Evolutionary conservation across 2,329 filamentous ascomycete species (phyloP).

Genomic region (Pyricularia sp.): DNA sequence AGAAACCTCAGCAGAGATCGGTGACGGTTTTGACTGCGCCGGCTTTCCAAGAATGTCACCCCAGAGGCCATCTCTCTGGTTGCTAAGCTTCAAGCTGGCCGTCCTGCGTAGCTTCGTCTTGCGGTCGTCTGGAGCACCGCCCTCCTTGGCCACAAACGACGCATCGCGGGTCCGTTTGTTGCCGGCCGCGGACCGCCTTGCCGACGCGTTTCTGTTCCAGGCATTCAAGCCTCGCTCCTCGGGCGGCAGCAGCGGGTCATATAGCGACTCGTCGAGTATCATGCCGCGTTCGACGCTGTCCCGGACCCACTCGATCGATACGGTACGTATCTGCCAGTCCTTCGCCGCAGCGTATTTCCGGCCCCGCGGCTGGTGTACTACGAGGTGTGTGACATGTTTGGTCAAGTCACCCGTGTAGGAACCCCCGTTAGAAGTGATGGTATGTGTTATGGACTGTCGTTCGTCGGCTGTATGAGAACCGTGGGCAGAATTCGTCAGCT

Average conservation of each 20-base stretch:
- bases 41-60: constrained; percentile 61
- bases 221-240: constrained; percentile 67
- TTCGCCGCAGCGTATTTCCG: constrained; percentile 86
- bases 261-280: constrained; percentile 77
- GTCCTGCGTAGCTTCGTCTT: constrained; percentile 76
- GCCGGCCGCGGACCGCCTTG: constrained; percentile 25
- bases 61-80: constrained; percentile 78
- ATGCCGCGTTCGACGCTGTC: constrained; percentile 77
- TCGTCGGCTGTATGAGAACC: constrained; percentile 37
- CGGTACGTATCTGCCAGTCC: constrained; percentile 66
- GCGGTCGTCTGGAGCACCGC: constrained; percentile 36
- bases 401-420: constrained; percentile 80
- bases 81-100: constrained; percentile 70
- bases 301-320: constrained; percentile 72
- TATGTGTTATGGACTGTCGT: constrained; percentile 56
- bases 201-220: constrained; percentile 45
- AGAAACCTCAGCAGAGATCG: not conserved
- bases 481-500: not conserved
- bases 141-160: constrained; percentile 14
- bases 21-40: constrained; percentile 7
- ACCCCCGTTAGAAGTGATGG: constrained; percentile 59
- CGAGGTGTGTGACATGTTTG: constrained; percentile 72
- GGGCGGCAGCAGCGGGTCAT: constrained; percentile 58
- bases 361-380: constrained; percentile 65
- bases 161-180: constrained; percentile 48